phyloP scores from a whole-genome alignment of 2,329 filamentous ascomycete species.

The Colletotrichum brevisporum region DNA sequence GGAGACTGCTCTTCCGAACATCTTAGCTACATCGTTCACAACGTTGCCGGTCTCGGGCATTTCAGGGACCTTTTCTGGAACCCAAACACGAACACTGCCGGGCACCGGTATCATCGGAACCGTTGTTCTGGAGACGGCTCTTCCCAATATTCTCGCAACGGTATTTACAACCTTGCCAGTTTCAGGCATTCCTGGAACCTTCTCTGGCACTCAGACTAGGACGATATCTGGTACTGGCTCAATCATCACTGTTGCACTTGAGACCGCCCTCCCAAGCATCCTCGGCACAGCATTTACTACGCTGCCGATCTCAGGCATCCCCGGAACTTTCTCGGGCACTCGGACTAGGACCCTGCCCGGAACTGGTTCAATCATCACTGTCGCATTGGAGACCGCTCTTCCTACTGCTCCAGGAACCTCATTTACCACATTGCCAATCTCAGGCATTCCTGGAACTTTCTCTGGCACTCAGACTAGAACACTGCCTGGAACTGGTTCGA shows the following conservation, averaged over 20 bases:
- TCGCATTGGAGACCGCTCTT: neutral
- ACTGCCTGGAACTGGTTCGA: neutral
- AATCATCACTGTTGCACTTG: neutral
- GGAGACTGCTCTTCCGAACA: neutral
- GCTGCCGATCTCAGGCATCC: neutral
- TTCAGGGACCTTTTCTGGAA: neutral
- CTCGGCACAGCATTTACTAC: neutral
- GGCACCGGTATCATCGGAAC: neutral
- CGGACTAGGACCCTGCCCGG: neutral
- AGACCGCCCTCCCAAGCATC: neutral
- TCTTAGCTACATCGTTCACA: neutral
- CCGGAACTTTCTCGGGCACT: neutral
- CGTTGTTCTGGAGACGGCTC: neutral
- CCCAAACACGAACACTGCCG: neutral
- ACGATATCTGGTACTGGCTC: conserved; percentile 2
- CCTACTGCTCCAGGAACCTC: neutral
- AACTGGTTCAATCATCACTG: neutral
- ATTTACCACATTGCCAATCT: neutral
- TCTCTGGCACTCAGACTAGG: neutral
- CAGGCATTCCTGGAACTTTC: neutral
- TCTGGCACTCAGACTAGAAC: neutral
- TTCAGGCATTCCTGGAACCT: neutral
- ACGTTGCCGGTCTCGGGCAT: neutral
- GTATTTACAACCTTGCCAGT: neutral
- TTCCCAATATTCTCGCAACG: neutral